Conservation (phyloP, 2,329 filamentous ascomycete genomes). For the Paecilomyces formosus region DNA sequence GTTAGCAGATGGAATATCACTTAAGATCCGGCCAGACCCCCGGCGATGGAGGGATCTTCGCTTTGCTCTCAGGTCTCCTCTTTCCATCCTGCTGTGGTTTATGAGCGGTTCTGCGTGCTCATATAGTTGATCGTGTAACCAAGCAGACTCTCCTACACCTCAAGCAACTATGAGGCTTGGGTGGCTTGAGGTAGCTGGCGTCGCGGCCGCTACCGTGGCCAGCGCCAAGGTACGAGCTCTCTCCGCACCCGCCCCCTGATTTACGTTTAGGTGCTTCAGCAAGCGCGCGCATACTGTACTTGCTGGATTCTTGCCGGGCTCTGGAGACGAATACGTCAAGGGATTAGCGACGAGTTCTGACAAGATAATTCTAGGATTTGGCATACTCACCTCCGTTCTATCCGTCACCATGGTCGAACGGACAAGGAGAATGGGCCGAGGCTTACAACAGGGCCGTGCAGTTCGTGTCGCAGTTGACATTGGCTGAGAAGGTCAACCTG, state of each 20-base stretch:
- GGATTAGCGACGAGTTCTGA: neutral
- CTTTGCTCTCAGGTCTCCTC: neutral
- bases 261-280: neutral
- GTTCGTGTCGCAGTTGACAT: constrained; percentile 76
- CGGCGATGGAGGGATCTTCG: neutral
- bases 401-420: constrained; percentile 80
- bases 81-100: neutral
- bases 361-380: constrained; percentile 13
- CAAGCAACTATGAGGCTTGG: constrained; percentile 25
- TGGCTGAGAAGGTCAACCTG: constrained; percentile 87
- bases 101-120: neutral
- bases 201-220: constrained; percentile 24
- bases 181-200: constrained; percentile 24
- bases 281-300: constrained; percentile 2
- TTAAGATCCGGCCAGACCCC: neutral
- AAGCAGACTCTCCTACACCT: neutral
- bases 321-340: neutral
- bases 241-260: neutral
- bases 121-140: neutral
- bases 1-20: neutral
- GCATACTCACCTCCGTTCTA: constrained; percentile 60
- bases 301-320: neutral
- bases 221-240: constrained; percentile 23
- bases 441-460: constrained; percentile 68
- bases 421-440: constrained; percentile 63